phyloP scores from a whole-genome alignment of 2,329 filamentous ascomycete species.

The Aspergillus transmontanensis region DNA sequence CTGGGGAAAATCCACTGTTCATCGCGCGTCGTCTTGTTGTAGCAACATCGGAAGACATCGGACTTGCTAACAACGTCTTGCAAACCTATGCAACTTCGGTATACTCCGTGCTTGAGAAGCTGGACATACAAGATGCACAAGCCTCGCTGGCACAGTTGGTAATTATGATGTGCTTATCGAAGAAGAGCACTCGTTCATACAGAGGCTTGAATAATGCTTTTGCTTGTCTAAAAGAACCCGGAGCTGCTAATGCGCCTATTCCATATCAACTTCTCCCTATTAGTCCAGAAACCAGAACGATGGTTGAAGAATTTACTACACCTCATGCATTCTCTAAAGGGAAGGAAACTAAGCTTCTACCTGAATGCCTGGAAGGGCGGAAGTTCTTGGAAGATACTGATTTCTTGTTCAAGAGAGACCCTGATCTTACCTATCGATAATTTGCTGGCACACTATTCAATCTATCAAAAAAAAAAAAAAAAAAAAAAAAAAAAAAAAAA shows the following conservation, averaged over 20 bases:
- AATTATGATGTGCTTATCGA: constrained; percentile 76
- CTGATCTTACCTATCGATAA: not conserved
- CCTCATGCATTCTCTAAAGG: constrained; percentile 68
- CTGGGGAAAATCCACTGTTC: constrained; percentile 89
- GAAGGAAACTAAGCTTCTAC: constrained; percentile 99
- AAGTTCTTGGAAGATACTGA: constrained; percentile 79
- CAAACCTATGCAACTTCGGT: constrained; percentile 81
- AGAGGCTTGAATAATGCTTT: constrained; percentile 79
- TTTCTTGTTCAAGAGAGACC: constrained; percentile 42
- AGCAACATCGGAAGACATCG: constrained; percentile 91
- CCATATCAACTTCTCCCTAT: constrained; percentile 89
- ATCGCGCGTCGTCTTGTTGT: constrained; percentile 91
- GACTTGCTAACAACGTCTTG: constrained; percentile 82
- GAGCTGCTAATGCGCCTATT: constrained; percentile 77
- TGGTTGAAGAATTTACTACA: constrained; percentile 63
- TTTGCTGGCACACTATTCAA: no score
- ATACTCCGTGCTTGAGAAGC: constrained; percentile 85
- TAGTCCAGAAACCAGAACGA: constrained; percentile 84
- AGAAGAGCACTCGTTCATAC: constrained; percentile 87
- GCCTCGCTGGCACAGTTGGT: constrained; percentile 89
- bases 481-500: no score
- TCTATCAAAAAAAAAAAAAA: no score
- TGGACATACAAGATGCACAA: constrained; percentile 91
- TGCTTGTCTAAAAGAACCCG: constrained; percentile 77
- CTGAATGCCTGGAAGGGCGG: constrained; percentile 69